phyloP scores from a whole-genome alignment of 148 eudicot genomes.

The Dysphania ambrosioides region DNA sequence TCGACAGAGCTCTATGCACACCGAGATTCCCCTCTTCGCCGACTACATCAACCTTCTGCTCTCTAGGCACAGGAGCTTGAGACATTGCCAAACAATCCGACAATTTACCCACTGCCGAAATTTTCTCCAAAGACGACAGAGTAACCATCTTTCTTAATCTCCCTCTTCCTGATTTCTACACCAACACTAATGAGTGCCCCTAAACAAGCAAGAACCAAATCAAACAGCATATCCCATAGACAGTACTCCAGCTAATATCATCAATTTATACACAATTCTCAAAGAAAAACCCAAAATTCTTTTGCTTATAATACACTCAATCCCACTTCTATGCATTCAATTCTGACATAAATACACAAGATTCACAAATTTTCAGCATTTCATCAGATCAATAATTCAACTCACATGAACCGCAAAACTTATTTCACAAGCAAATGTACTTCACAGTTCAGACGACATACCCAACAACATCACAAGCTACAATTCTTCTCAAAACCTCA shows the following conservation, averaged over 20 bases:
- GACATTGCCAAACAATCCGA: conserved; percentile 37
- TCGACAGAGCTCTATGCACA: conserved; percentile 24
- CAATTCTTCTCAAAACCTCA: conserved; percentile 1
- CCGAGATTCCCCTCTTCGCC: conserved; percentile 32
- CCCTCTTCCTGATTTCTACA: conserved; percentile 3
- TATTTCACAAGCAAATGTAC: conserved; percentile 5
- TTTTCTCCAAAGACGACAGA: conserved; percentile 42
- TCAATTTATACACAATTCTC: conserved; percentile 14
- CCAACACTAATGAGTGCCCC: conserved; percentile 26
- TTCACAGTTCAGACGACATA: too few species aligned
- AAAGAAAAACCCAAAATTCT: conserved; percentile 16
- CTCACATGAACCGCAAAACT: background rate
- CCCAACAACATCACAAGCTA: conserved; percentile 8
- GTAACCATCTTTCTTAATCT: conserved; percentile 39
- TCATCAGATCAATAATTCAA: conserved; percentile 17
- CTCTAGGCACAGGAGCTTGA: conserved; percentile 27
- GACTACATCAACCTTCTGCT: conserved; percentile 27
- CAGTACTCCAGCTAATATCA: background rate
- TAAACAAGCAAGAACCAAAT: conserved; percentile 21
- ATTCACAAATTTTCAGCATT: conserved; percentile 8
- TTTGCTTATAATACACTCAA: conserved; percentile 14
- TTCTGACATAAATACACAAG: background rate
- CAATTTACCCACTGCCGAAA: conserved; percentile 33
- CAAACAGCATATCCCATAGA: conserved; percentile 4
- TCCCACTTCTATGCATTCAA: conserved; percentile 29